A percentile compares a stretch with the other conserved stretches of the same genome.
phyloP scores from a whole-genome alignment of 1,139 yeast species.

The Neolecta irregularis region DNA sequence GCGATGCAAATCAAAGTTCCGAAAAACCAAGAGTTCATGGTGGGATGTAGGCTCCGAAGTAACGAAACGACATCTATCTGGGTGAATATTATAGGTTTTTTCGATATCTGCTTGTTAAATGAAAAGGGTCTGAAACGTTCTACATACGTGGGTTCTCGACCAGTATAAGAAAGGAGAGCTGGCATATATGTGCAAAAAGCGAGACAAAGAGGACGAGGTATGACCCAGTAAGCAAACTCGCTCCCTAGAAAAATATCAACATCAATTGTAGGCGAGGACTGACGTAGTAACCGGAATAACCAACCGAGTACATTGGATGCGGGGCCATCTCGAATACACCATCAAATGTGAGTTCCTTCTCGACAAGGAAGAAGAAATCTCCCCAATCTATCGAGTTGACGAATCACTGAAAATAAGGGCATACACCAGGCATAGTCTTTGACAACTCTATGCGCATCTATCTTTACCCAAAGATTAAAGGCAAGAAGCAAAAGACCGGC shows the following conservation, averaged over 20 bases:
- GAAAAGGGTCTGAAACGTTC: too few relatives aligned
- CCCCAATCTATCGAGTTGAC: too few relatives aligned
- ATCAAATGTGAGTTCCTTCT: slow-evolving; percentile 66
- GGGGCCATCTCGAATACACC: slow-evolving; percentile 88
- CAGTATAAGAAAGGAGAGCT: slow-evolving; percentile 57
- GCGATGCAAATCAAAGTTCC: slow-evolving; percentile 50
- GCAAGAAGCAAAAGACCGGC: slow-evolving; percentile 37
- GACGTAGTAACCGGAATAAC: slow-evolving; percentile 65
- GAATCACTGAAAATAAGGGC: too few relatives aligned
- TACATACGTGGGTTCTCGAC: slow-evolving; percentile 88
- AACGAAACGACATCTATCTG: too few relatives aligned
- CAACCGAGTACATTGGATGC: slow-evolving; percentile 87
- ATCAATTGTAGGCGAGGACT: too few relatives aligned
- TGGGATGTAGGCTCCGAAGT: slow-evolving; percentile 24
- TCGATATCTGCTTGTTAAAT: too few relatives aligned
- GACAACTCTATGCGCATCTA: slow-evolving; percentile 78
- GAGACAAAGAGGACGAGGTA: slow-evolving; percentile 60
- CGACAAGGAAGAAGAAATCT: slow-evolving; percentile 73
- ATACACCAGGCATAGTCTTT: slow-evolving; percentile 92
- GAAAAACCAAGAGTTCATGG: too few relatives aligned
- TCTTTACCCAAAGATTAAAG: slow-evolving; percentile 74
- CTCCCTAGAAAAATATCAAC: slow-evolving; percentile 29
- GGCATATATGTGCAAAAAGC: slow-evolving; percentile 60
- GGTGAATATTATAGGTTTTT: slow-evolving; percentile 51
- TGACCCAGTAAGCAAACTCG: slow-evolving; percentile 62